Conservation (phyloP, 2,329 filamentous ascomycete species). For the Aspergillus jensenii region DNA sequence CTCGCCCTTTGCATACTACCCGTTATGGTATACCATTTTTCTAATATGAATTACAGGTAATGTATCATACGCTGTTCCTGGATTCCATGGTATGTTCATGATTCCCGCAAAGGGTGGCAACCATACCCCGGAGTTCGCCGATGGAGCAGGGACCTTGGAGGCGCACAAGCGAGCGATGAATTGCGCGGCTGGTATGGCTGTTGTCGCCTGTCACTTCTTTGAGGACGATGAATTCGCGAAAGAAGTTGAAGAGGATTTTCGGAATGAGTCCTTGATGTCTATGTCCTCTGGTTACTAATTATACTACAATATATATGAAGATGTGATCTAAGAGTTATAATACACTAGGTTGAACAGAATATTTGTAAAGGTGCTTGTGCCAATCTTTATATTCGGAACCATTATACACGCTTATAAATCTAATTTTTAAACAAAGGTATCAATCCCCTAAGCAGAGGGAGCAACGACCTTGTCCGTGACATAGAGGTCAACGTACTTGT, state of each 20-base stretch:
- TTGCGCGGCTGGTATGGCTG: conserved; percentile 32
- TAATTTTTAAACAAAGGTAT: conserved; percentile 7
- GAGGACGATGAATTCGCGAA: conserved; percentile 29
- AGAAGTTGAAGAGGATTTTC: conserved; percentile 26
- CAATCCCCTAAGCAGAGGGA: conserved; percentile 19
- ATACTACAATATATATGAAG: too few species aligned
- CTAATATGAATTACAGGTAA: conserved; percentile 33
- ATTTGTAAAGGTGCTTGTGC: too few species aligned
- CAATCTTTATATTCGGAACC: background rate
- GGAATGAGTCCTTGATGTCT: background rate
- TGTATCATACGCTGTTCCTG: conserved; percentile 46
- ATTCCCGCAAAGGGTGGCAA: conserved; percentile 50
- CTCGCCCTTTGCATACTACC: background rate
- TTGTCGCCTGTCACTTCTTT: conserved; percentile 30
- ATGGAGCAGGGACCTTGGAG: conserved; percentile 50
- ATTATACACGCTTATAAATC: conserved; percentile 8
- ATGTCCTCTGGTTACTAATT: background rate
- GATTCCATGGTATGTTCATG: conserved; percentile 41
- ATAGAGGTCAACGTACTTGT: conserved; percentile 91
- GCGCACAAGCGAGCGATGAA: conserved; percentile 46
- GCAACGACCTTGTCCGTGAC: conserved; percentile 53
- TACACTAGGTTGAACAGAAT: too few species aligned
- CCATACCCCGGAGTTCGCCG: conserved; percentile 55
- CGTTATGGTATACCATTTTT: background rate
- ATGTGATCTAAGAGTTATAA: background rate